These are phyloP conservation scores for Stachybotrys chlorohalonatus DNA, from an alignment of 2,329 filamentous ascomycete species.

Conservation along the genomic window DNA sequence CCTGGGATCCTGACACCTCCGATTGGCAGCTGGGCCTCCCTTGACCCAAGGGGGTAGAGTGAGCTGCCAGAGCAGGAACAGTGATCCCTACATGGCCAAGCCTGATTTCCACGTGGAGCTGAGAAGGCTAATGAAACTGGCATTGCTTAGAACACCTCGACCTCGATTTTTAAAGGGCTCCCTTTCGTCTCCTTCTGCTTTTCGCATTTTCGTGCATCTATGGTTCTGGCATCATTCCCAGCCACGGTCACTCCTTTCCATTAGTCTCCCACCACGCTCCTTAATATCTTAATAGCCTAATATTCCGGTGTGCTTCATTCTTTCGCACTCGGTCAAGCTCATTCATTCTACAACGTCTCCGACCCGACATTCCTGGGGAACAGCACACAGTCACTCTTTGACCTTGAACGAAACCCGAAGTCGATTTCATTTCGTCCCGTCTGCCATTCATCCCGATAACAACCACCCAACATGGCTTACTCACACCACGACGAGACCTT, in stretches of 20 bases:
- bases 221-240: slow-evolving; percentile 36
- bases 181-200: slow-evolving; percentile 33
- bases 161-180: slow-evolving; percentile 32
- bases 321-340: slow-evolving; percentile 15
- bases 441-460: slow-evolving; percentile 1
- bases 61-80: neutral
- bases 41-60: too few relatives aligned
- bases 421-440: slow-evolving; percentile 7
- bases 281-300: slow-evolving; percentile 49
- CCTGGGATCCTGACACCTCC: too few relatives aligned
- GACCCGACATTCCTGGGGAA: slow-evolving; percentile 44
- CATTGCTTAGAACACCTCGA: slow-evolving; percentile 13
- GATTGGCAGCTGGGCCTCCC: too few relatives aligned
- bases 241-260: slow-evolving; percentile 50
- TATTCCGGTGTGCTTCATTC: slow-evolving; percentile 32
- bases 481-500: slow-evolving; percentile 35
- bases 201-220: slow-evolving; percentile 22
- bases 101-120: neutral
- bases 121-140: neutral
- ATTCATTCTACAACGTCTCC: slow-evolving; percentile 20
- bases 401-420: slow-evolving; percentile 16
- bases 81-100: neutral
- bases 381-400: slow-evolving; percentile 38
- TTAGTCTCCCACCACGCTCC: slow-evolving; percentile 42
- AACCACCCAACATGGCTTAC: slow-evolving; percentile 36